phyloP scores from a whole-genome alignment of 768 basidiomycete genomes.

The Rhodosporidiobolus odoratus region DNA sequence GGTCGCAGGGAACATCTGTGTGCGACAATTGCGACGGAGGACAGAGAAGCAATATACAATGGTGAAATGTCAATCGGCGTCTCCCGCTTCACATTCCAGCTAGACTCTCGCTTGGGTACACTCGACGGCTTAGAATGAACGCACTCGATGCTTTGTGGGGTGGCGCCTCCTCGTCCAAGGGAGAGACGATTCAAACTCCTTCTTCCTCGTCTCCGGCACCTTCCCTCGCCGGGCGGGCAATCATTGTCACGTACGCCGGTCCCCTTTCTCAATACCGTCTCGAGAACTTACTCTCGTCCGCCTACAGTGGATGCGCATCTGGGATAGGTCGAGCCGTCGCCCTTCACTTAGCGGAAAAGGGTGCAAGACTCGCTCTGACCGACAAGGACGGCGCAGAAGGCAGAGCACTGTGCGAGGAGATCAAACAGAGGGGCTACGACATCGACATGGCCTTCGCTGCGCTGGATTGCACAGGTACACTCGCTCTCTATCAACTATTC shows the following conservation, averaged over 20 bases:
- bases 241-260: conserved; percentile 8
- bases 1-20: no score
- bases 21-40: no score
- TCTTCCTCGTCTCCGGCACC: not conserved
- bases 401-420: conserved; percentile 8
- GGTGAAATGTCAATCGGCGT: no score
- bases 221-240: not conserved
- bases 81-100: no score
- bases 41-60: no score
- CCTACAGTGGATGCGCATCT: conserved; percentile 14
- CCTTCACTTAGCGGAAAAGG: conserved; percentile 11
- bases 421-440: conserved; percentile 2
- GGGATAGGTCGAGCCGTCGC: conserved; percentile 30
- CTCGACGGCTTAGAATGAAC: no score
- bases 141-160: conserved; percentile 13
- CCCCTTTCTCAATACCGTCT: not conserved
- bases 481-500: not conserved
- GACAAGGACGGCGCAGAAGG: conserved; percentile 12
- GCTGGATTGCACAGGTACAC: conserved; percentile 5
- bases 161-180: not conserved
- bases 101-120: no score
- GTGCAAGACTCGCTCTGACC: conserved; percentile 18
- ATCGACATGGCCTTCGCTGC: conserved; percentile 6
- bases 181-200: not conserved
- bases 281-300: not conserved